A percentile compares a stretch with the other conserved stretches of the same genome.
Evolutionary conservation across 2,329 filamentous ascomycete species (phyloP).

Genomic region (Calcarisporium arbuscula): DNA sequence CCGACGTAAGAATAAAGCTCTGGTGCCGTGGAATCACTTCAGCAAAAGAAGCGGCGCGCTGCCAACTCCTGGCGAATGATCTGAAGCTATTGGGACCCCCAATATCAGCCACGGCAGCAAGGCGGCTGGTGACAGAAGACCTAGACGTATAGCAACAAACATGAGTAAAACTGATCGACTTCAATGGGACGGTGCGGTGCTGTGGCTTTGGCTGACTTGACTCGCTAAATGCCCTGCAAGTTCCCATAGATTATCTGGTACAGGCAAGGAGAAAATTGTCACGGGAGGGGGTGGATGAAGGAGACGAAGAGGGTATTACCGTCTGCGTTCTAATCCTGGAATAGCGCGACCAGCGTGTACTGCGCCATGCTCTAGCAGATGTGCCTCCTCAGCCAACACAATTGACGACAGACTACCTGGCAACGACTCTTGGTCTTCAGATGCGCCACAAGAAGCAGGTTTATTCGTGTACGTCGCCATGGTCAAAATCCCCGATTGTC

Average conservation of each 20-base stretch:
- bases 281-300: neutral
- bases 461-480: conserved; percentile 27
- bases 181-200: no score
- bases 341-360: conserved; percentile 9
- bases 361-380: conserved; percentile 33
- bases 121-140: conserved; percentile 51
- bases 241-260: no score
- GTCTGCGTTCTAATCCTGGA: conserved; percentile 22
- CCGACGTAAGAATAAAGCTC: conserved; percentile 62
- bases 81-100: conserved; percentile 92
- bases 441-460: conserved; percentile 40
- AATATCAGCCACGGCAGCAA: conserved; percentile 59
- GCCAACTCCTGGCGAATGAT: conserved; percentile 89
- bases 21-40: conserved; percentile 78
- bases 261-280: no score
- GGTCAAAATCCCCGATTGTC: no score
- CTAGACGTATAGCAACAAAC: conserved; percentile 25
- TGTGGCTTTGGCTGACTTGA: no score
- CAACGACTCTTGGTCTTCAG: conserved; percentile 36
- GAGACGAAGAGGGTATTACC: conserved; percentile 13
- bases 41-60: conserved; percentile 79
- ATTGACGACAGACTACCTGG: conserved; percentile 36
- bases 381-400: conserved; percentile 37
- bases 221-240: no score
- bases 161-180: neutral